phyloP scores from a whole-genome alignment of 2,329 filamentous ascomycete genomes.

The Claviceps pazoutovae region DNA sequence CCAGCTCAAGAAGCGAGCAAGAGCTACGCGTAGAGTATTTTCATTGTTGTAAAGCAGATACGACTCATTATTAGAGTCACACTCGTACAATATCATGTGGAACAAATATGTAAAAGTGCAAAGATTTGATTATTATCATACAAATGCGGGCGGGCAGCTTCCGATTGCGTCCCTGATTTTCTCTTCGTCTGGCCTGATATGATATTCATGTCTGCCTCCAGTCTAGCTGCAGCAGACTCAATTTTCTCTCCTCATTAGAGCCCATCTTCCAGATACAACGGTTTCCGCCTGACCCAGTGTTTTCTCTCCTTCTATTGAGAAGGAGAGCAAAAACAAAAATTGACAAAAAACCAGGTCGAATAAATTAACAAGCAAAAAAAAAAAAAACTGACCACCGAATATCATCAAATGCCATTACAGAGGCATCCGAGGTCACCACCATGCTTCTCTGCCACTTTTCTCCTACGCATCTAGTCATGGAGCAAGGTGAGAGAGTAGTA shows the following conservation, averaged over 20 bases:
- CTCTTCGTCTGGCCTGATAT: slow-evolving; percentile 4
- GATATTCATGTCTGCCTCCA: neutral
- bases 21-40: neutral
- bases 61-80: neutral
- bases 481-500: neutral
- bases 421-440: neutral
- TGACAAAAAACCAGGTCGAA: too few species aligned
- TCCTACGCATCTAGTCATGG: slow-evolving; percentile 1
- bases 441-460: neutral
- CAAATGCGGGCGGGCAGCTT: slow-evolving; percentile 4
- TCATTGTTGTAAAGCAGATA: neutral
- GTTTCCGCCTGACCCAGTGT: neutral
- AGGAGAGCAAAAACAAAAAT: neutral
- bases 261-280: neutral
- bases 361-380: too few species aligned
- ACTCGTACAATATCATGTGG: too few species aligned
- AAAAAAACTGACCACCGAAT: neutral
- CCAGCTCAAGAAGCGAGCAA: neutral
- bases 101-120: neutral
- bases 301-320: neutral
- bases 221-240: slow-evolving; percentile 5
- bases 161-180: neutral
- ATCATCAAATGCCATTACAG: neutral
- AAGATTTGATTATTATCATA: slow-evolving; percentile 9
- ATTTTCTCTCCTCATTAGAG: neutral